Percentiles rank a stretch among this genome's conserved stretches.
phyloP scores from a whole-genome alignment of 2,329 filamentous ascomycete genomes.

The Harringtonia aguacate region DNA sequence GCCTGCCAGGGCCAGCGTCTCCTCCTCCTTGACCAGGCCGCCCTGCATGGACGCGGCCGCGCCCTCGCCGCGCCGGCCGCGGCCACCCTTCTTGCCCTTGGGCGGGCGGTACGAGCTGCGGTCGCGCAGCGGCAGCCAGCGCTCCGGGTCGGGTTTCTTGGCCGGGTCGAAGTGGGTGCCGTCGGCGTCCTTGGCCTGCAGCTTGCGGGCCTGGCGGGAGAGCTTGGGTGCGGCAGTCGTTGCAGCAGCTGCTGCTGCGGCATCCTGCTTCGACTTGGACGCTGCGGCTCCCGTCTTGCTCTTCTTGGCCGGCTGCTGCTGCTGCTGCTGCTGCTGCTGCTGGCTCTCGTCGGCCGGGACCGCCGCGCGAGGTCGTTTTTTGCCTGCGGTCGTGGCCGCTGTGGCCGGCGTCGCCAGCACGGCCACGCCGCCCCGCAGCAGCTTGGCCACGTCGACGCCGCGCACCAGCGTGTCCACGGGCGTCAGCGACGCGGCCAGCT shows the following conservation, averaged over 20 bases:
- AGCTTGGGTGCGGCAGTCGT: conserved; percentile 30
- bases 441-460: conserved; percentile 47
- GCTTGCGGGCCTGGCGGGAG: conserved; percentile 29
- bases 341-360: too few relatives aligned
- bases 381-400: conserved; percentile 20
- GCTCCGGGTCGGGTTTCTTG: conserved; percentile 78
- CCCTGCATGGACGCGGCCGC: conserved; percentile 77
- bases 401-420: conserved; percentile 29
- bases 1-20: conserved; percentile 52
- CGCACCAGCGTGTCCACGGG: conserved; percentile 47
- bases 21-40: conserved; percentile 66
- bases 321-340: too few relatives aligned
- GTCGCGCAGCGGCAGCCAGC: conserved; percentile 87
- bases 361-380: too few relatives aligned
- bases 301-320: conserved; percentile 9
- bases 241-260: background rate
- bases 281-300: conserved; percentile 4
- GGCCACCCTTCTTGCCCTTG: conserved; percentile 84
- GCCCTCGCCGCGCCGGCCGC: conserved; percentile 26
- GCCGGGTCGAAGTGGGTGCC: conserved; percentile 51
- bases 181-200: conserved; percentile 15
- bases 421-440: conserved; percentile 58
- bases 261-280: too few relatives aligned
- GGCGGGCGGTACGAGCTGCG: conserved; percentile 82
- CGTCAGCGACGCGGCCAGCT: conserved; percentile 11